Conservation (phyloP, 2,329 filamentous ascomycete genomes). For the Alternaria triticimaculans region DNA sequence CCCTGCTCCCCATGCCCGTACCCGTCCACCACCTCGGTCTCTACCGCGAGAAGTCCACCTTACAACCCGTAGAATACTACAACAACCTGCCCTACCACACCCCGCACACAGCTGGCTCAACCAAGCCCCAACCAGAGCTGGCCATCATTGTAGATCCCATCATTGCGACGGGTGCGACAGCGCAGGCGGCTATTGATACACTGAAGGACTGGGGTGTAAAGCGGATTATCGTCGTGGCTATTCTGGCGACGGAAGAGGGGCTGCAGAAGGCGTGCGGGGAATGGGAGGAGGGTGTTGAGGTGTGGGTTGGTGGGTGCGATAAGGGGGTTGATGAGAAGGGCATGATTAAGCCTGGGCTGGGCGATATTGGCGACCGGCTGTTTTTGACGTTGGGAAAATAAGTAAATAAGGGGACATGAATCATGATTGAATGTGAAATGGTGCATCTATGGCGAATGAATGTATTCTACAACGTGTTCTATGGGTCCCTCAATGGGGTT, state of each 20-base stretch:
- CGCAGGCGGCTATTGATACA: slow-evolving; percentile 86
- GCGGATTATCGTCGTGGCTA: slow-evolving; percentile 75
- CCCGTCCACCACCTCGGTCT: slow-evolving; percentile 93
- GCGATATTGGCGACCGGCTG: slow-evolving; percentile 88
- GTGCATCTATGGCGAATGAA: not conserved
- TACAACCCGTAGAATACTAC: slow-evolving; percentile 95
- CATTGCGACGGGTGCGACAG: slow-evolving; percentile 91
- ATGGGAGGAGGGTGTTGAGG: slow-evolving; percentile 78
- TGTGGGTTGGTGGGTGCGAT: slow-evolving; percentile 87
- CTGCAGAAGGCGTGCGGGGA: slow-evolving; percentile 73
- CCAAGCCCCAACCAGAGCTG: slow-evolving; percentile 58
- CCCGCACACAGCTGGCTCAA: slow-evolving; percentile 44
- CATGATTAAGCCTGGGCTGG: slow-evolving; percentile 89
- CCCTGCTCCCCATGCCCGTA: slow-evolving; percentile 78
- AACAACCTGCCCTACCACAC: slow-evolving; percentile 88
- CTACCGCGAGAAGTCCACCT: slow-evolving; percentile 86
- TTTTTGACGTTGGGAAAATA: slow-evolving; percentile 85
- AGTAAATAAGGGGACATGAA: not conserved
- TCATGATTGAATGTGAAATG: not conserved
- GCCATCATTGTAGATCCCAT: slow-evolving; percentile 90
- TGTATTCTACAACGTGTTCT: too few relatives aligned
- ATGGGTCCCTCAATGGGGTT: too few relatives aligned
- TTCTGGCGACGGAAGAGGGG: slow-evolving; percentile 77
- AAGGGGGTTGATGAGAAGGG: slow-evolving; percentile 74
- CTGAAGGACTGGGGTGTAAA: slow-evolving; percentile 91